These are phyloP conservation scores for Xylariaceae sp. DNA, from an alignment of 2,329 filamentous ascomycete species.

Conservation along the genomic window DNA sequence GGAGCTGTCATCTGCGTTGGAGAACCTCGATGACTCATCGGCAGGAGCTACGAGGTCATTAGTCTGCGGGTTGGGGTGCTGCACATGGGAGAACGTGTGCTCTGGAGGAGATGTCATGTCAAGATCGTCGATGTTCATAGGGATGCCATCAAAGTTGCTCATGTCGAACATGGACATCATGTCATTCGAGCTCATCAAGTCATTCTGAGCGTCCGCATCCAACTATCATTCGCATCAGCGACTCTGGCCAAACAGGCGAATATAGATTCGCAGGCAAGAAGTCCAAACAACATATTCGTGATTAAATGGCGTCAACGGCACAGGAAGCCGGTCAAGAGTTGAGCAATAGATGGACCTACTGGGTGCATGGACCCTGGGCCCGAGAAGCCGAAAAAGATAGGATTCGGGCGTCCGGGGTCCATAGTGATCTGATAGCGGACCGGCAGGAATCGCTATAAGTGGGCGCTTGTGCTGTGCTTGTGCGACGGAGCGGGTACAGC, in stretches of 20 bases:
- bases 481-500: slow-evolving; percentile 10
- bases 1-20: slow-evolving; percentile 23
- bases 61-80: slow-evolving; percentile 21
- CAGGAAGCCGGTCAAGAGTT: background rate
- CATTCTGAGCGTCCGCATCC: slow-evolving; percentile 25
- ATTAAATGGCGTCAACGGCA: background rate
- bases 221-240: slow-evolving; percentile 22
- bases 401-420: slow-evolving; percentile 31
- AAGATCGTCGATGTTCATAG: slow-evolving; percentile 29
- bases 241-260: background rate
- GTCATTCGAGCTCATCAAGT: slow-evolving; percentile 26
- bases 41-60: slow-evolving; percentile 15
- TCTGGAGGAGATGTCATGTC: slow-evolving; percentile 25
- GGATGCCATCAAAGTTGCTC: slow-evolving; percentile 25
- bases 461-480: slow-evolving; percentile 5
- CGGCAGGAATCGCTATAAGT: slow-evolving; percentile 6
- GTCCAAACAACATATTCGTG: background rate
- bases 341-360: slow-evolving; percentile 20
- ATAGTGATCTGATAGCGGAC: slow-evolving; percentile 22
- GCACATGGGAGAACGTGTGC: slow-evolving; percentile 20
- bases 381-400: slow-evolving; percentile 36
- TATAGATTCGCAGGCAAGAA: background rate
- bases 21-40: slow-evolving; percentile 22
- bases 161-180: slow-evolving; percentile 32
- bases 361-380: slow-evolving; percentile 27